Conservation (phyloP, 495 filamentous ascomycete species). For the Xylaria curta region DNA sequence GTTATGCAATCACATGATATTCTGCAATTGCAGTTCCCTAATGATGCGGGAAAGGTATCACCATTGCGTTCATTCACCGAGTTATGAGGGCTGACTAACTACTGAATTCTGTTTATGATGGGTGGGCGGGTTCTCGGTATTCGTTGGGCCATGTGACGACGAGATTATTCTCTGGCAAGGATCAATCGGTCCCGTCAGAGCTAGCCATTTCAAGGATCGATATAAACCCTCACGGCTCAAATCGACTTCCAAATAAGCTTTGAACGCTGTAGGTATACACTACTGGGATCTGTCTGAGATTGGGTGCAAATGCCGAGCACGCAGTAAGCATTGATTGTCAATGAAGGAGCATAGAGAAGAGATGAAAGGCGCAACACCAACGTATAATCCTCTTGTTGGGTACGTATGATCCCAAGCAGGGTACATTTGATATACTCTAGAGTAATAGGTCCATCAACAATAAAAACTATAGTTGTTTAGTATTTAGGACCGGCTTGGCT, state of each 20-base stretch:
- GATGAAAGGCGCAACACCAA: background rate
- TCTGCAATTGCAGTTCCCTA: background rate
- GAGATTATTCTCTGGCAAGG: background rate
- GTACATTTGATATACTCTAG: background rate
- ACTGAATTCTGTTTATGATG: background rate
- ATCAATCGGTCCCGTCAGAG: background rate
- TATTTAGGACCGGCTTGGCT: background rate
- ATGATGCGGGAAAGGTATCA: background rate
- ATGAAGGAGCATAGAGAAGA: background rate
- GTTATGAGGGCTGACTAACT: background rate
- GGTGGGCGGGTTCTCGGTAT: background rate
- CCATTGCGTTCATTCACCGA: background rate
- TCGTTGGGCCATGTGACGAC: background rate
- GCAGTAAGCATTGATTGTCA: background rate
- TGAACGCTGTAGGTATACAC: background rate
- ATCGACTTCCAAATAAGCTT: constrained; percentile 8
- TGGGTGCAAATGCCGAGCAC: constrained; percentile 4
- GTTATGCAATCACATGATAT: background rate
- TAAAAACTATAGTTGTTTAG: background rate
- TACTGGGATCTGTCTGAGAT: background rate
- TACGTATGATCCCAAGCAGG: background rate
- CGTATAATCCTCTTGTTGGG: background rate
- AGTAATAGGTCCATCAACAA: background rate
- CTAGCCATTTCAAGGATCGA: background rate
- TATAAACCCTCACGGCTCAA: background rate